A percentile compares a stretch with the other conserved stretches of the same genome.
These are phyloP conservation scores for Vicia villosa DNA, from an alignment of 306 rosid genomes.

Conservation along the genomic window DNA sequence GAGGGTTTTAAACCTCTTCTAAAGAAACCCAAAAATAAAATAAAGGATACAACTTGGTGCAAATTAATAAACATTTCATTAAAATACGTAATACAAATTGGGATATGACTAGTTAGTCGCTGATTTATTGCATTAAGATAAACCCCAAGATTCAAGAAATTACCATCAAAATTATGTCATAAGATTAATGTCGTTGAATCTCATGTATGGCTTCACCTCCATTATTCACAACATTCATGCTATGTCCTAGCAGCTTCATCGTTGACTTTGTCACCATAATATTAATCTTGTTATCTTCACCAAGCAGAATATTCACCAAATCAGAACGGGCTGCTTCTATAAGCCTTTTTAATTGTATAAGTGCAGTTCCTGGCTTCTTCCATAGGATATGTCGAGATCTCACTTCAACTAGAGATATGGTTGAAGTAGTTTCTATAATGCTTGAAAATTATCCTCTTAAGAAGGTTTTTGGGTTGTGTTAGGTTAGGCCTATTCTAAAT, in stretches of 20 bases:
- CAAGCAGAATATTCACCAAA: constrained; percentile 87
- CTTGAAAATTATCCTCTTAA: background rate
- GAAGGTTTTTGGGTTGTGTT: background rate
- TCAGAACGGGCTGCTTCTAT: constrained; percentile 98
- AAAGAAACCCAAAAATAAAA: no score
- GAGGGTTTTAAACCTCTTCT: no score
- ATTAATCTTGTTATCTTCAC: constrained; percentile 90
- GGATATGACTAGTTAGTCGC: no score
- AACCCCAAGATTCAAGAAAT: no score
- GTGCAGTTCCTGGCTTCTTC: constrained; percentile 34
- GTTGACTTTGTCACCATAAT: constrained; percentile 87
- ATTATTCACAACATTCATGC: constrained; percentile 75
- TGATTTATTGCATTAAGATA: no score
- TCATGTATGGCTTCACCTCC: constrained; percentile 87
- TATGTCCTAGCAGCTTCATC: constrained; percentile 89
- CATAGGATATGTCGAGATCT: background rate
- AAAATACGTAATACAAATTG: no score
- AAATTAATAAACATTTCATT: no score
- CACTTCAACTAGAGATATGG: background rate
- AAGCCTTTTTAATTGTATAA: constrained; percentile 47
- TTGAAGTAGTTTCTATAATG: background rate
- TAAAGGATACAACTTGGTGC: no score
- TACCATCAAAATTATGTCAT: constrained; percentile 89
- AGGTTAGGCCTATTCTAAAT: background rate
- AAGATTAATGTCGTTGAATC: constrained; percentile 58